These are phyloP conservation scores for Leccinum boreale DNA, from an alignment of 768 basidiomycete genomes.

Conservation along the genomic window DNA sequence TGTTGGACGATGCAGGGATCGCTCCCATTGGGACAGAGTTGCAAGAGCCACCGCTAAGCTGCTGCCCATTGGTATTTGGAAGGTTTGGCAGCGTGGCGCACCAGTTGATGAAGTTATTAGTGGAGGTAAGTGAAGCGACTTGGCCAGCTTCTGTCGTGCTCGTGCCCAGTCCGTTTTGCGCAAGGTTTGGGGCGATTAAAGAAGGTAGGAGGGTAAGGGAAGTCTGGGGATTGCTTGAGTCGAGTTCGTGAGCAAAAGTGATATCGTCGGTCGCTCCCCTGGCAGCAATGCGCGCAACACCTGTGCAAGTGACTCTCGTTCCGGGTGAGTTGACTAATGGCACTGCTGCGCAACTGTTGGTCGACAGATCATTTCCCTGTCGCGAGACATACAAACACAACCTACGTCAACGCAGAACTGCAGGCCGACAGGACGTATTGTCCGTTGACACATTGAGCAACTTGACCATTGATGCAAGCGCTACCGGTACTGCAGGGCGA, in stretches of 20 bases:
- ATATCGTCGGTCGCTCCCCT: slow-evolving; percentile 23
- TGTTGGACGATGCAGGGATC: slow-evolving; percentile 46
- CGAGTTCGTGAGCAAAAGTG: slow-evolving; percentile 13
- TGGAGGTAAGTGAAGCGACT: slow-evolving; percentile 56
- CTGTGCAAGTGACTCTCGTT: slow-evolving; percentile 51
- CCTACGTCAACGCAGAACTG: slow-evolving; percentile 17
- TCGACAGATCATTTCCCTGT: not conserved
- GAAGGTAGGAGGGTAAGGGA: slow-evolving; percentile 40
- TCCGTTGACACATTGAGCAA: slow-evolving; percentile 57
- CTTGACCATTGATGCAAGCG: slow-evolving; percentile 47
- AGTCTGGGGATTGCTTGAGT: slow-evolving; percentile 19
- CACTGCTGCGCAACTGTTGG: slow-evolving; percentile 35
- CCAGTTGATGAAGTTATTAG: slow-evolving; percentile 74
- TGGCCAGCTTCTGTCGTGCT: slow-evolving; percentile 39
- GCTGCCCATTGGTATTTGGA: slow-evolving; percentile 60
- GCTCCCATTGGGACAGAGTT: slow-evolving; percentile 64
- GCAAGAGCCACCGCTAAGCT: slow-evolving; percentile 50
- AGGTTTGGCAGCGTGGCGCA: slow-evolving; percentile 46
- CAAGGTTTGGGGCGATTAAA: slow-evolving; percentile 54
- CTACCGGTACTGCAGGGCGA: slow-evolving; percentile 38
- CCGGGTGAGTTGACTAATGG: slow-evolving; percentile 49
- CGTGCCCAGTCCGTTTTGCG: slow-evolving; percentile 43
- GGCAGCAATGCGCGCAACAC: slow-evolving; percentile 45
- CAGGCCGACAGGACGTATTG: slow-evolving; percentile 29
- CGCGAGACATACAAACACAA: not conserved